phyloP scores from a whole-genome alignment of 2,329 filamentous ascomycete species.

The Fusarium decemcellulare region DNA sequence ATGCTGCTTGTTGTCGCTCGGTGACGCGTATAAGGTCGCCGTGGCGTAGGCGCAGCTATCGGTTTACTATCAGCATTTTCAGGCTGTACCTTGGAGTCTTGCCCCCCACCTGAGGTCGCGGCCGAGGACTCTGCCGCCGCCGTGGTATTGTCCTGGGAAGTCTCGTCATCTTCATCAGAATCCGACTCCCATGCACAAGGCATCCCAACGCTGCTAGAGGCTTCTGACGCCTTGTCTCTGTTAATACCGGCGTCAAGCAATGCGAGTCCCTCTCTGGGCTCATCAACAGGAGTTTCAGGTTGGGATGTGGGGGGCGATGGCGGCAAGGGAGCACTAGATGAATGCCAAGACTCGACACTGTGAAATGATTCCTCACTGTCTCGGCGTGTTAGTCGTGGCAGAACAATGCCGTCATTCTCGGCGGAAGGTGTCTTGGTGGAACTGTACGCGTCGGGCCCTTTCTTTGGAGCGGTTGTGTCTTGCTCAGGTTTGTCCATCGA shows the following conservation, averaged over 20 bases:
- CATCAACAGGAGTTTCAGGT: conserved; percentile 53
- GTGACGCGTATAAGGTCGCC: conserved; percentile 36
- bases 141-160: conserved; percentile 47
- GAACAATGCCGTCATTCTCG: conserved; percentile 4
- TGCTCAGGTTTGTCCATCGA: conserved; percentile 24
- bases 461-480: conserved; percentile 6
- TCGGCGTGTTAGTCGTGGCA: conserved; percentile 26
- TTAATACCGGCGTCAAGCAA: conserved; percentile 9
- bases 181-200: conserved; percentile 43
- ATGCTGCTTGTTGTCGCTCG: conserved; percentile 46
- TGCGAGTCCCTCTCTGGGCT: conserved; percentile 5
- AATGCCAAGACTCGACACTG: conserved; percentile 67
- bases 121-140: conserved; percentile 35
- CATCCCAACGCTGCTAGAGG: conserved; percentile 26
- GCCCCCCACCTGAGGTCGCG: not conserved
- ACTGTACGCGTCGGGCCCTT: conserved; percentile 10
- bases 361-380: conserved; percentile 66
- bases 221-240: conserved; percentile 15
- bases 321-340: conserved; percentile 54
- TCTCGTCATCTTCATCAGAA: conserved; percentile 41
- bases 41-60: not conserved
- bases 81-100: not conserved
- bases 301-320: conserved; percentile 61
- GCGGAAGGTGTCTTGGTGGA: not conserved
- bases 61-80: conserved; percentile 5